A percentile compares a stretch with the other conserved stretches of the same genome.
These are phyloP conservation scores for Penicillium macrosclerotiorum DNA, from an alignment of 495 filamentous ascomycete species.

Conservation along the genomic window DNA sequence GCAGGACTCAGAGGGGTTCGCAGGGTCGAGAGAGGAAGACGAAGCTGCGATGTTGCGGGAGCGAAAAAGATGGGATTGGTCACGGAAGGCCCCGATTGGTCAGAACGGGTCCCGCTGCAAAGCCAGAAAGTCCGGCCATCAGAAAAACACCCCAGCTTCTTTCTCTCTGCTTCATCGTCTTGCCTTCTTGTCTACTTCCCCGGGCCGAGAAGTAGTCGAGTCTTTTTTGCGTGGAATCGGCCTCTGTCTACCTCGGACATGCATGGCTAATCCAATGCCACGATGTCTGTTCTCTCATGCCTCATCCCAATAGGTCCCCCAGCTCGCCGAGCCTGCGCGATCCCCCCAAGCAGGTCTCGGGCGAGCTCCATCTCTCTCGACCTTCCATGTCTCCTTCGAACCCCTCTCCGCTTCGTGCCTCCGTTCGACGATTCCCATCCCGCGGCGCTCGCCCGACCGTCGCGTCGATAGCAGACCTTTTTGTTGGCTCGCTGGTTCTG, in stretches of 20 bases:
- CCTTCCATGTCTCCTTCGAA: constrained; percentile 35
- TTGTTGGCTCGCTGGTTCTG: constrained; percentile 63
- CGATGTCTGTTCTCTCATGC: constrained; percentile 66
- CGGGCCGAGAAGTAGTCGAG: constrained; percentile 13
- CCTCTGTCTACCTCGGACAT: constrained; percentile 30
- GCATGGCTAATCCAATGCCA: constrained; percentile 49
- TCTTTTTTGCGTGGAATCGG: constrained; percentile 15
- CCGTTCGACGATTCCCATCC: constrained; percentile 35
- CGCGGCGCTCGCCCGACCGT: constrained; percentile 41
- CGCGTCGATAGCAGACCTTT: constrained; percentile 49
- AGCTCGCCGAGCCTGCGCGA: constrained; percentile 51
- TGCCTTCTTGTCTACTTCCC: constrained; percentile 9
- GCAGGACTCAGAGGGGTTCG: neutral
- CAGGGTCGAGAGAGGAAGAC: constrained; percentile 1
- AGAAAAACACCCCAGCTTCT: constrained; percentile 25
- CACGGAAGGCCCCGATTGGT: constrained; percentile 44
- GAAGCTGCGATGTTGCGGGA: constrained; percentile 17
- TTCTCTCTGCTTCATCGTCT: neutral
- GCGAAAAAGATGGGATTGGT: constrained; percentile 42
- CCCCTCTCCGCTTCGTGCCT: constrained; percentile 26
- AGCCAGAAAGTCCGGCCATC: constrained; percentile 32
- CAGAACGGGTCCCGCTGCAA: constrained; percentile 38
- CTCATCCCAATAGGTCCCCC: constrained; percentile 53
- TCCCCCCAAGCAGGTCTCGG: constrained; percentile 45
- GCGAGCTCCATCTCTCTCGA: constrained; percentile 34